Evolutionary conservation across 768 basidiomycete genomes (phyloP).

Genomic region (Megacollybia marginata): DNA sequence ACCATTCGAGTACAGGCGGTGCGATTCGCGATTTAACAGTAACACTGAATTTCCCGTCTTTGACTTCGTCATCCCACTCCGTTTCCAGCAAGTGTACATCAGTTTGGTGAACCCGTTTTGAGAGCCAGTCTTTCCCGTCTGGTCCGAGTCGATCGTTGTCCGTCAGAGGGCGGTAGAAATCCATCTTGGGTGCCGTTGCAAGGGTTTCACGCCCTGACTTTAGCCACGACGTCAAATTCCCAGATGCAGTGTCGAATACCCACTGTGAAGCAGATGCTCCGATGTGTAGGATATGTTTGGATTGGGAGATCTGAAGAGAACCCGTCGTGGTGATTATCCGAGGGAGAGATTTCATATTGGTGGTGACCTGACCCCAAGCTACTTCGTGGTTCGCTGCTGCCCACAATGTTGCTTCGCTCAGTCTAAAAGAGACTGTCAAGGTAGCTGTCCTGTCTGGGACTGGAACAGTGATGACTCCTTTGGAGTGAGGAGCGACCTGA

Average conservation of each 20-base stretch:
- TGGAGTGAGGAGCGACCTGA: constrained; percentile 1
- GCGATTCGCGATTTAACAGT: constrained; percentile 4
- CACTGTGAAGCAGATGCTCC: not conserved
- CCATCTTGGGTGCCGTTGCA: constrained; percentile 1
- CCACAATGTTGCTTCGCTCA: constrained; percentile 1
- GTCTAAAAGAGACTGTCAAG: constrained; percentile 1
- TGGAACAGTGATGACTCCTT: not conserved
- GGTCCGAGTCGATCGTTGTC: constrained; percentile 4
- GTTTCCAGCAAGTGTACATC: constrained; percentile 1
- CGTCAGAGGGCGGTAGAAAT: constrained; percentile 5
- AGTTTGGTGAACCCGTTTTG: constrained; percentile 4
- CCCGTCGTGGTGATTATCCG: not conserved
- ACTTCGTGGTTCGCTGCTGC: constrained; percentile 5
- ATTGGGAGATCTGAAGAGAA: not conserved
- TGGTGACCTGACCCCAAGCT: constrained; percentile 4
- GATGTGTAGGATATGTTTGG: not conserved
- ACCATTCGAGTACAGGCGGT: constrained; percentile 7
- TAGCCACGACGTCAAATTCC: constrained; percentile 1
- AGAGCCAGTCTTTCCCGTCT: constrained; percentile 4
- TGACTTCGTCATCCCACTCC: not conserved
- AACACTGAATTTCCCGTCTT: not conserved
- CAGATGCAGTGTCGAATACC: constrained; percentile 4
- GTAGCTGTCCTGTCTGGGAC: not conserved
- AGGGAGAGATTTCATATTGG: not conserved
- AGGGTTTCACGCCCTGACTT: constrained; percentile 2